Base-by-base conservation (phyloP, 768 basidiomycete species). In the Tephrocybe sp. region DNA sequence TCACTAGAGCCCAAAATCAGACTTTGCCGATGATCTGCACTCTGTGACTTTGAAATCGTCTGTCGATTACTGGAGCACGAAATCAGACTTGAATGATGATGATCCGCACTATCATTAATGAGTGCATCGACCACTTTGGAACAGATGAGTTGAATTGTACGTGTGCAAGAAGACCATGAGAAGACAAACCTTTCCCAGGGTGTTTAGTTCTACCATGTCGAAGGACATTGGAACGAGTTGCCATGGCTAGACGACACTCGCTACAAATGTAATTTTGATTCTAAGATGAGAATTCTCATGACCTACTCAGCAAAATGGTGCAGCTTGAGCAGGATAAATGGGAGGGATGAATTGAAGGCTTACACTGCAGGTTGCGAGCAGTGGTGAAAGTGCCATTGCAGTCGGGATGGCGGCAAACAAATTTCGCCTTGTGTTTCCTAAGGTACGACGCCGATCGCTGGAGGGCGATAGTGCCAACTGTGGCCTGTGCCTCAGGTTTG, bases 251-350 rank as follows among this genome's bases (percentile, higher is more conserved):
- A 11, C 44, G 30, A 14, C 57, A 58, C 20, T 32, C 2, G 10
- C 51, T 49, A 40, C 60, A 61, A 11, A 2, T 19, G 48, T n/a
- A 57, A 0, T 41, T 39, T 59, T 61, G 19, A 32, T 30, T 14
- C 52, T 49, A 9, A 30, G 40, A 26, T 61, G 60, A n/a, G 55
- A 42, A 14, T 57, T 48, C 13, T 39, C 23, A 46, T 61, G 60
- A 34, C 57, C 60, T 61, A 19, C 13, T 20, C n/a, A n/a, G n/a
- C 13, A 38, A 2, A 20, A 6, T 16, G 4, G 26, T 26, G 26
- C 26, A 43, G 4, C 13, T 22, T 35, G 8, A 19, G n/a, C n/a
- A n/a, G n/a, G n/a, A n/a, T n/a, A 38, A 14, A 42, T n/a, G 30
- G 12, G 16, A 17, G 9, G 3, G 40, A 13, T 13, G 2, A n/a